Conservation (phyloP, 2,329 filamentous ascomycete species). For the Calonectria crousiana region DNA sequence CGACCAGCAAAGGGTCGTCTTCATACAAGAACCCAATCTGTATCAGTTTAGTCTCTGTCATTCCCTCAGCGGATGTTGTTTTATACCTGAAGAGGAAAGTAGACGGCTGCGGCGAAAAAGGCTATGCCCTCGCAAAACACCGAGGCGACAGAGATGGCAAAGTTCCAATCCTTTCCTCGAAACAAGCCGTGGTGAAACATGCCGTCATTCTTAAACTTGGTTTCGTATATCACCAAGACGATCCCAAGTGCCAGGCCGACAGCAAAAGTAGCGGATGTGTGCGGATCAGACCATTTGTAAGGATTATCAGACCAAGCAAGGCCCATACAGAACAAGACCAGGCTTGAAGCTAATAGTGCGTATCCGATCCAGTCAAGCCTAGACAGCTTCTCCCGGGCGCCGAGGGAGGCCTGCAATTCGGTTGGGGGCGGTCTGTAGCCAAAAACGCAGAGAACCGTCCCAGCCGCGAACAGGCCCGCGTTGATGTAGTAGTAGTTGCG, state of each 20-base stretch:
- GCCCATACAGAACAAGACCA: conserved; percentile 55
- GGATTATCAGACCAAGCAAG: conserved; percentile 56
- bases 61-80: no score
- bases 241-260: conserved; percentile 46
- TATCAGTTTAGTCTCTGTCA: background rate
- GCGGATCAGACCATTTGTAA: conserved; percentile 52
- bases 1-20: conserved; percentile 48
- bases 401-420: conserved; percentile 14
- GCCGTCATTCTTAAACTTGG: conserved; percentile 51
- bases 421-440: conserved; percentile 28
- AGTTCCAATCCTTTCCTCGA: conserved; percentile 47
- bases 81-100: conserved; percentile 53
- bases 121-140: conserved; percentile 52
- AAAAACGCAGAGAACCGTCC: conserved; percentile 13
- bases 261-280: conserved; percentile 51
- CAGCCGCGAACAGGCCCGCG: conserved; percentile 9
- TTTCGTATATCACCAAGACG: conserved; percentile 50
- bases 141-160: conserved; percentile 50
- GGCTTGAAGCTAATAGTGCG: conserved; percentile 46
- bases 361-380: conserved; percentile 56
- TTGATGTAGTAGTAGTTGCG: conserved; percentile 32
- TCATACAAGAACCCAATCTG: conserved; percentile 49
- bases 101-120: conserved; percentile 45
- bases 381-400: conserved; percentile 46
- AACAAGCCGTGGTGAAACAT: conserved; percentile 58